Conservation (phyloP, 2,329 filamentous ascomycete genomes). For the Coniochaeta sp. region DNA sequence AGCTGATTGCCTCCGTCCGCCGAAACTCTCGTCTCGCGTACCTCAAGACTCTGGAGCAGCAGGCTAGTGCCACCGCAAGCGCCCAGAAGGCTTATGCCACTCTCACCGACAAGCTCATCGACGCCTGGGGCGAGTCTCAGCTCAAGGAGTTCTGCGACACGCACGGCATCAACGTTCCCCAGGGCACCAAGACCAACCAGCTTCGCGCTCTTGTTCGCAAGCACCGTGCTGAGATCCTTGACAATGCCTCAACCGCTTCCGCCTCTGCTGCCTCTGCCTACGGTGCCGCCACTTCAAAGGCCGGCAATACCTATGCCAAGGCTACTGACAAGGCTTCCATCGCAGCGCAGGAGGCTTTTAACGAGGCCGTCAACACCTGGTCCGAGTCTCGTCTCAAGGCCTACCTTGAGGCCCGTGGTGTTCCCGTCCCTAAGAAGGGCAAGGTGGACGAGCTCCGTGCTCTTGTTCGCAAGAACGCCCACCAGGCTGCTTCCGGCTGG, state of each 20-base stretch:
- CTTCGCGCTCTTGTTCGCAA: constrained; percentile 84
- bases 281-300: constrained; percentile 67
- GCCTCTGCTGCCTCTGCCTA: constrained; percentile 52
- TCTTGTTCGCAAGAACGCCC: constrained; percentile 63
- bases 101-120: constrained; percentile 75
- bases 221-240: constrained; percentile 65
- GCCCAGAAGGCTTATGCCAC: constrained; percentile 64
- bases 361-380: constrained; percentile 55
- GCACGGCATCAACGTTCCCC: constrained; percentile 78
- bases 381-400: constrained; percentile 71
- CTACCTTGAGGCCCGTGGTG: constrained; percentile 68
- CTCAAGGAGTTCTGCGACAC: constrained; percentile 92
- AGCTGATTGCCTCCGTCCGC: constrained; percentile 79
- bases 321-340: constrained; percentile 62
- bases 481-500: constrained; percentile 62
- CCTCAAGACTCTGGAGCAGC: constrained; percentile 55
- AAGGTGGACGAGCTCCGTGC: constrained; percentile 68
- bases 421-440: constrained; percentile 64
- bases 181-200: constrained; percentile 86
- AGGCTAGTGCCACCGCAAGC: constrained; percentile 53
- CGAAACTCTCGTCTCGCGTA: constrained; percentile 81
- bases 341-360: constrained; percentile 59
- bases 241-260: constrained; percentile 51
- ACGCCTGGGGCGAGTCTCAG: constrained; percentile 81
- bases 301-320: constrained; percentile 67